phyloP scores from a whole-genome alignment of 2,329 filamentous ascomycete genomes.

The Grosmannia clavigera region DNA sequence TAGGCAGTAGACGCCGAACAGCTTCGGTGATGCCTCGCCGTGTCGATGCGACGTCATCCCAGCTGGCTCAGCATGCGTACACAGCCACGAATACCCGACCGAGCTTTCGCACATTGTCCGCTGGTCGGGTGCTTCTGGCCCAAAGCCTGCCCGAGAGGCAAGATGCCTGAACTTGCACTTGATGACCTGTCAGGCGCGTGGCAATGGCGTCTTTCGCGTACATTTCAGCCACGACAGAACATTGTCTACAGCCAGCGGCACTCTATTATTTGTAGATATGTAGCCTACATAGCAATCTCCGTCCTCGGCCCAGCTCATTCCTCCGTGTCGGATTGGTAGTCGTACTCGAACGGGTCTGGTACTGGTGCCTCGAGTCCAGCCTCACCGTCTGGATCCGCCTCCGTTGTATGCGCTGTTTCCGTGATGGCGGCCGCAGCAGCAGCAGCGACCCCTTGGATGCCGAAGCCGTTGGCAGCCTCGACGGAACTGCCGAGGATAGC shows the following conservation, averaged over 20 bases:
- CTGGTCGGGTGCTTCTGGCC: no score
- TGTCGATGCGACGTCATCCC: neutral
- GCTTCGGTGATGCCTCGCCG: neutral
- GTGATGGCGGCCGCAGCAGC: neutral
- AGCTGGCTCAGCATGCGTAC: neutral
- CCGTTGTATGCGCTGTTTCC: neutral
- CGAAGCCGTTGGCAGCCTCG: neutral
- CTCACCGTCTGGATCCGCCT: conserved; percentile 15
- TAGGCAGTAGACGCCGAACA: neutral
- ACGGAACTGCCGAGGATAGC: conserved; percentile 15
- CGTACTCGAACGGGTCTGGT: conserved; percentile 20
- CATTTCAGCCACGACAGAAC: neutral
- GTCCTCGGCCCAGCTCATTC: neutral
- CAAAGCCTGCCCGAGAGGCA: no score
- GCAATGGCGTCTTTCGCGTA: no score
- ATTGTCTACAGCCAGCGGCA: neutral
- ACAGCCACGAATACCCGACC: neutral
- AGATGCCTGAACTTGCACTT: no score
- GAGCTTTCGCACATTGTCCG: no score
- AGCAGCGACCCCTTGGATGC: neutral
- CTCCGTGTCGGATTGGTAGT: conserved; percentile 19
- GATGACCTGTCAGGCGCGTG: no score
- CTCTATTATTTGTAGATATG: neutral
- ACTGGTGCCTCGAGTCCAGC: conserved; percentile 12
- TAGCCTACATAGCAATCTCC: no score